Evolutionary conservation across 1,284 basidiomycete species (phyloP).

Genomic region (Salmacisia buchloeana): DNA sequence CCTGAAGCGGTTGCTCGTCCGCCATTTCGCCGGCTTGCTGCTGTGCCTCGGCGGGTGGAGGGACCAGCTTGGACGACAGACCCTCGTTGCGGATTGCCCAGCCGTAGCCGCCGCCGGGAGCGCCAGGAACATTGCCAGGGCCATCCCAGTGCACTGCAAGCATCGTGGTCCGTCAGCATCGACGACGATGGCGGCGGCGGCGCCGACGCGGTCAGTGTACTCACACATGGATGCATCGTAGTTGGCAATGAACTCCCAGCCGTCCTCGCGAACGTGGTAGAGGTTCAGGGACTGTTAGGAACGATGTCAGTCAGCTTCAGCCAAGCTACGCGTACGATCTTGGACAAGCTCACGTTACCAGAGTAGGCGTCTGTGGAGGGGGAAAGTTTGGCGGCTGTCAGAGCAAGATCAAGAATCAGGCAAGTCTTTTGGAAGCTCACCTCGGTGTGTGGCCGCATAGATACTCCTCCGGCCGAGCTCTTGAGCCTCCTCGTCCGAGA

Average conservation of each 20-base stretch:
- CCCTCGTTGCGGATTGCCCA: constrained; percentile 41
- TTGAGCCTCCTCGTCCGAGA: constrained; percentile 87
- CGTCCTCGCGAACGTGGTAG: constrained; percentile 88
- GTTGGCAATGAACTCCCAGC: constrained; percentile 57
- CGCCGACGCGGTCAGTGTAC: no score
- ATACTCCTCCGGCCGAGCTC: constrained; percentile 92
- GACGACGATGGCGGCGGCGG: no score
- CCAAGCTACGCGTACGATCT: not conserved
- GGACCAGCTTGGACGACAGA: constrained; percentile 28
- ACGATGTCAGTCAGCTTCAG: constrained; percentile 47
- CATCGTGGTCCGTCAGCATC: not conserved
- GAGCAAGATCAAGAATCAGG: not conserved
- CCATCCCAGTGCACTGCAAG: constrained; percentile 46
- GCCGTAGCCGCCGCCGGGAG: constrained; percentile 47
- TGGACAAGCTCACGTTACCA: constrained; percentile 56
- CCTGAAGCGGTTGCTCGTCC: constrained; percentile 9
- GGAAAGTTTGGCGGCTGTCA: no score
- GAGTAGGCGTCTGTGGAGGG: constrained; percentile 74
- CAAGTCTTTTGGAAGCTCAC: no score
- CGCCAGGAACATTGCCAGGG: constrained; percentile 38
- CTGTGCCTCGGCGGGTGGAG: not conserved
- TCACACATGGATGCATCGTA: constrained; percentile 43
- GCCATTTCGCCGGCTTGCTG: constrained; percentile 10
- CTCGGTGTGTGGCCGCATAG: constrained; percentile 82
- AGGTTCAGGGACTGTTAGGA: constrained; percentile 69